Conservation (phyloP, 2,329 filamentous ascomycete species). For the Huntiella moniliformis region DNA sequence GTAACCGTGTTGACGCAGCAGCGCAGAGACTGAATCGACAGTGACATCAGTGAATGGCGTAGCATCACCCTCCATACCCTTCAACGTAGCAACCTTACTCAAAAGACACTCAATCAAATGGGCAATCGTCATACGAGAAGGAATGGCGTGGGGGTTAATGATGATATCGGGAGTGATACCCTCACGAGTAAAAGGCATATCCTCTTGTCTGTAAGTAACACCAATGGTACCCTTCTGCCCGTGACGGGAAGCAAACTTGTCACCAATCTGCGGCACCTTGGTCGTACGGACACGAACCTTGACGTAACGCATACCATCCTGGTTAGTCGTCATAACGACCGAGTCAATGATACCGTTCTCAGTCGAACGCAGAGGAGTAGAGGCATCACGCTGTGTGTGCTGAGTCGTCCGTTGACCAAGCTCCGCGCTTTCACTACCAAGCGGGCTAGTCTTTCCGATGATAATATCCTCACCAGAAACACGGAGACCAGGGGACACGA, state of each 20-base stretch:
- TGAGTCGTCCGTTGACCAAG: constrained; percentile 76
- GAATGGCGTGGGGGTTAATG: constrained; percentile 98
- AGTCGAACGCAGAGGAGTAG: constrained; percentile 81
- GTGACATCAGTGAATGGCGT: constrained; percentile 97
- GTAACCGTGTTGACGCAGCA: constrained; percentile 78
- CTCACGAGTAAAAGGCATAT: constrained; percentile 93
- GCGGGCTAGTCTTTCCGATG: constrained; percentile 93
- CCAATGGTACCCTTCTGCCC: constrained; percentile 98
- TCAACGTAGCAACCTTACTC: constrained; percentile 83
- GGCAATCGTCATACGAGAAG: constrained; percentile 99
- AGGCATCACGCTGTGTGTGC: constrained; percentile 88
- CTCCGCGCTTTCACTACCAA: constrained; percentile 82
- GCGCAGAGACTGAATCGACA: constrained; percentile 74
- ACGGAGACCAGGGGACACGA: constrained; percentile 81
- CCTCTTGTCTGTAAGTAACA: constrained; percentile 92
- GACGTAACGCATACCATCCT: constrained; percentile 85
- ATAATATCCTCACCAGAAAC: constrained; percentile 98
- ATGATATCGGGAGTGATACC: constrained; percentile 89
- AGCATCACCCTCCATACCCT: constrained; percentile 89
- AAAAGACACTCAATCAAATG: constrained; percentile 98
- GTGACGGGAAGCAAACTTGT: constrained; percentile 98
- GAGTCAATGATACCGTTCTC: constrained; percentile 94
- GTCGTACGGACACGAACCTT: constrained; percentile 96
- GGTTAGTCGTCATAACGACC: constrained; percentile 84
- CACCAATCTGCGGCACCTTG: constrained; percentile 94